Evolutionary conservation across 257 asterid genomes (phyloP).

Genomic region (Asclepias syriaca): DNA sequence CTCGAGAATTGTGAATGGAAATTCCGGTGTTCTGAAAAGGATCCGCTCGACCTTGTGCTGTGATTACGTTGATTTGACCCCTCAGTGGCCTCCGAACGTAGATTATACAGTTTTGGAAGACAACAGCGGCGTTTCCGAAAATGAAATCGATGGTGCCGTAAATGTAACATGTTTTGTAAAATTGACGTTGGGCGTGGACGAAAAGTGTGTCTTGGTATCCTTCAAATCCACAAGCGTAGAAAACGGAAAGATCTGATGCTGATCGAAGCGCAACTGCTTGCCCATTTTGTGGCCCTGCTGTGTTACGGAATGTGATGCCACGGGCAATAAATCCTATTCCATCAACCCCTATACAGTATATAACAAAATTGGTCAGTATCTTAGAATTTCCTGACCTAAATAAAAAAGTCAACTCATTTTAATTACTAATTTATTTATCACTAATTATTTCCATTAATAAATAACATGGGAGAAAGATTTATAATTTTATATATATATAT

Average conservation of each 20-base stretch:
- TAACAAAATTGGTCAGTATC: background rate
- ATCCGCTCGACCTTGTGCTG: slow-evolving; percentile 90
- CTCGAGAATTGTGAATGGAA: slow-evolving; percentile 56
- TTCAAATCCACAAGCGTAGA: slow-evolving; percentile 68
- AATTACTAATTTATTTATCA: too few relatives aligned
- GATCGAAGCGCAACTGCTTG: slow-evolving; percentile 90
- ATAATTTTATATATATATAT: too few relatives aligned
- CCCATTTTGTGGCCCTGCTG: slow-evolving; percentile 62
- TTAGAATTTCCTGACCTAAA: too few relatives aligned
- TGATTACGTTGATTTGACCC: slow-evolving; percentile 67
- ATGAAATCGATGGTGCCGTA: slow-evolving; percentile 81
- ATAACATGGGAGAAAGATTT: too few relatives aligned
- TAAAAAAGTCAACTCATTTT: too few relatives aligned
- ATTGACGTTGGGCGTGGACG: slow-evolving; percentile 74
- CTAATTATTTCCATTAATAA: too few relatives aligned
- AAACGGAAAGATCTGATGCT: slow-evolving; percentile 79
- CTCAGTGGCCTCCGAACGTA: slow-evolving; percentile 58
- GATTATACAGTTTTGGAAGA: slow-evolving; percentile 65
- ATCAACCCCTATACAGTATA: slow-evolving; percentile 46
- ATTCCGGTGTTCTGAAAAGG: slow-evolving; percentile 91
- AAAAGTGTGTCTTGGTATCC: slow-evolving; percentile 91
- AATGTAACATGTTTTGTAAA: slow-evolving; percentile 59
- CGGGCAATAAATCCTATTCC: slow-evolving; percentile 80
- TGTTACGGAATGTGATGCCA: slow-evolving; percentile 75
- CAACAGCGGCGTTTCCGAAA: slow-evolving; percentile 84